Evolutionary conservation across 495 filamentous ascomycete species (phyloP), one percentile per base, ranked within the genome.

Genomic region (Aspergillus conjunctus): DNA sequence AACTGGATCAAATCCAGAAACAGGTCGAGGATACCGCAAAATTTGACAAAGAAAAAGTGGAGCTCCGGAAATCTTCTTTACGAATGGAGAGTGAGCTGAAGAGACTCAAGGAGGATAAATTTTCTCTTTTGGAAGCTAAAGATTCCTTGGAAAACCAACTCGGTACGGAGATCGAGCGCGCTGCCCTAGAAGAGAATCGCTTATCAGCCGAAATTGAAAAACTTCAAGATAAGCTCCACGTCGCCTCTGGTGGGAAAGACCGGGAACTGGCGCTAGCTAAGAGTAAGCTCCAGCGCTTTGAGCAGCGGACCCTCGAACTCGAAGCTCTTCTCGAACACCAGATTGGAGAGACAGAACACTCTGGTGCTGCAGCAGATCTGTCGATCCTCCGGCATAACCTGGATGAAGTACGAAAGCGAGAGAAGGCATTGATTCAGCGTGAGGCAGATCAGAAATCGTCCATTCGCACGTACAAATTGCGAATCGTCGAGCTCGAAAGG

Each of bases 11-110:
- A 15, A 67, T 73, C 34, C 79, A 79, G 22, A 77, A 77, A 56
- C 78, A 78, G 39, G 78, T 76, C 8, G 80, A 81, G 57, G 82
- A 81, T 46, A 81, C 79, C 9, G 81, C 81, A 60, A 79, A 73
- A n/a, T 71, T 86, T 30, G 86, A 88, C 57, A 81, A 82, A 56
- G 86, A 89, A 63, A 83, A 84, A 60, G 63, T 85, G 41, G 86
- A 88, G 48, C 76, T 88, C 26, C 83, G 85, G 8, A 83, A 81
- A 30, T 76, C 82, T 0, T 84, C 81, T 60, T 68, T 83, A 51
- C 85, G 82, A 56, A 73, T 88, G 21, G 86, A 89, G 48, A 77
- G 69, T 53, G 87, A 89, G 57, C 68, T 87, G 21, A 79, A 80
- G 58, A 75, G 84, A 12, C 72, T 88, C 12, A 78, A 73, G 57